Evolutionary conservation across 2,329 filamentous ascomycete genomes (phyloP), one percentile per base, ranked within the genome.

Genomic region (Fusarium sp.): DNA sequence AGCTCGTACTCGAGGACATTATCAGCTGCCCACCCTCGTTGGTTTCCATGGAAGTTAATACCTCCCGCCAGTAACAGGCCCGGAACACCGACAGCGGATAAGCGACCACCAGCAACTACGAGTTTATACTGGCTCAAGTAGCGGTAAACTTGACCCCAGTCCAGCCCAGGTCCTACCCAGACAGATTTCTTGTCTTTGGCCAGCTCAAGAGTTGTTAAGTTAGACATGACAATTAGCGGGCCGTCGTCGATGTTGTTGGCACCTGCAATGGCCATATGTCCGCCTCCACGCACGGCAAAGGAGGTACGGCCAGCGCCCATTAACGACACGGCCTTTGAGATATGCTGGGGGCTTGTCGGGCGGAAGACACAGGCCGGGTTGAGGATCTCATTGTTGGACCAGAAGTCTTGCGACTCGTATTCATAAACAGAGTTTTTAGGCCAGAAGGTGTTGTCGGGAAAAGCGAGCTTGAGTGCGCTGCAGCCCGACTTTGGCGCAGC

Each of bases 1-100:
- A 84, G 76, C 58, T 82, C 76, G 40, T 76, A 82, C 42, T 76
- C 76, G 23, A 70, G 36, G 1, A 77, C 72, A 21, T 74, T 74
- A 38, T 76, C 74, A 10, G 71, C 70, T 1, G 69, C 58, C 65
- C 72, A 73, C 23, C 75, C 75, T 26, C 73, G 67, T 28, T 73
- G 71, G 34, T 74, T 73, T 7, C 68, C 66, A 12, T 70, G 45
- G 14, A 71, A 70, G 49, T 68, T 38, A 14, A 70, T 54, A 10
- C 73, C 59, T 11, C 70, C 69, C 1, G 56, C 70, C 0, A 72
- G 23, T 0, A 65, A 42, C 1, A 73, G 28, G 3, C 68, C 69
- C 0, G 65, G 62, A 1, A 72, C 66, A 21, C 70, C 69, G 4
- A 72, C 69, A 2, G 57, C 30, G 1, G 64, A 56, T 4, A 71